Evolutionary conservation across 192 early-diverging fungal genomes (phyloP).

Genomic region (Coemansia sp.): DNA sequence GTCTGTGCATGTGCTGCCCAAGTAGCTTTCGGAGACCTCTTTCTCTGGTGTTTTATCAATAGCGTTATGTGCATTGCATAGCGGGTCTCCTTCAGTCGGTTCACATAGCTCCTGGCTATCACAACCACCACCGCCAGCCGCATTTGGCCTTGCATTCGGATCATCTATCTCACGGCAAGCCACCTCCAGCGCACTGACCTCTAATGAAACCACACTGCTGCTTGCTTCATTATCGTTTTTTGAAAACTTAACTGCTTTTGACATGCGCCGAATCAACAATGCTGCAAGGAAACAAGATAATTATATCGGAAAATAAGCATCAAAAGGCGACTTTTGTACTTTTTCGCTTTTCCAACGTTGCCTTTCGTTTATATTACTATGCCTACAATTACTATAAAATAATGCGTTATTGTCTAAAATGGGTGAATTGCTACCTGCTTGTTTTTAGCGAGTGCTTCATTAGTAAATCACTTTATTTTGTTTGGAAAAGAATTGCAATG

Average conservation of each 20-base stretch:
- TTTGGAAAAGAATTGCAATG: neutral
- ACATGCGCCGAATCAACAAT: neutral
- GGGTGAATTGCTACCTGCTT: too few relatives aligned
- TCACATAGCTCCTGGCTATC: neutral
- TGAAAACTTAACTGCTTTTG: neutral
- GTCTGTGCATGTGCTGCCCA: conserved; percentile 23
- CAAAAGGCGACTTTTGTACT: neutral
- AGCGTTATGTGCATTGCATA: conserved; percentile 5
- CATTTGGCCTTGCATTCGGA: conserved; percentile 5
- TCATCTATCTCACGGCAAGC: conserved; percentile 4
- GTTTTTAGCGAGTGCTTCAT: too few relatives aligned
- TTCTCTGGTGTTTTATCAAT: conserved; percentile 4
- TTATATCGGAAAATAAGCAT: neutral
- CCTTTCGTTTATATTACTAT: neutral
- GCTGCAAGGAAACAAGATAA: neutral
- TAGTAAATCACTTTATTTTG: neutral
- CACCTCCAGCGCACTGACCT: conserved; percentile 1
- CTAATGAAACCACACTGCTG: neutral
- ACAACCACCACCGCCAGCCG: neutral
- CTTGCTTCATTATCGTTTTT: neutral
- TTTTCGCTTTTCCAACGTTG: too few relatives aligned
- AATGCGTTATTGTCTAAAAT: neutral
- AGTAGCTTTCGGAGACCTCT: conserved; percentile 8
- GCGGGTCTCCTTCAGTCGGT: neutral
- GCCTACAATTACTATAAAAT: neutral